Evolutionary conservation across 352 stramenopile species (phyloP).

Genomic region (Globisporangium abappressorium): DNA sequence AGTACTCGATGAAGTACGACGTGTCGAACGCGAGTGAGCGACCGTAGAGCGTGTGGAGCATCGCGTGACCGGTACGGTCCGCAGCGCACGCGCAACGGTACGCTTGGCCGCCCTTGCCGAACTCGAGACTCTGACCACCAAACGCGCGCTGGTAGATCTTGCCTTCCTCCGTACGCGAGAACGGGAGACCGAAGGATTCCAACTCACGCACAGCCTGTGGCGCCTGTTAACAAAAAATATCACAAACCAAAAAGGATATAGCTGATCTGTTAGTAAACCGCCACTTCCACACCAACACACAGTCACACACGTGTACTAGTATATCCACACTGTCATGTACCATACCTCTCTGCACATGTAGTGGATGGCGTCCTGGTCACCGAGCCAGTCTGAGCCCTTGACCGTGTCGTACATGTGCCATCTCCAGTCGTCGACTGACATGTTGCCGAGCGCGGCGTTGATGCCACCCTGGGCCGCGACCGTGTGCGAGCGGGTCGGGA

Average conservation of each 20-base stretch:
- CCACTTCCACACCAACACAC: neutral
- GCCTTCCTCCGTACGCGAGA: conserved; percentile 95
- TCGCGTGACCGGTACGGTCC: conserved; percentile 96
- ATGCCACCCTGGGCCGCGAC: conserved; percentile 97
- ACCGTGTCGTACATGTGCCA: conserved; percentile 98
- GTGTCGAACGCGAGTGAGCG: conserved; percentile 96
- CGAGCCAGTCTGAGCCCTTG: conserved; percentile 96
- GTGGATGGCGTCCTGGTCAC: conserved; percentile 98
- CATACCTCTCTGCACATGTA: conserved; percentile 95
- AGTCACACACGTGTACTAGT: neutral
- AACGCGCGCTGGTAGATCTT: conserved; percentile 98
- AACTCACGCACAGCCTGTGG: conserved; percentile 90
- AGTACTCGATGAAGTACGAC: conserved; percentile 98
- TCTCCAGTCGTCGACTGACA: conserved; percentile 95
- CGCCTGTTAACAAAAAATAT: conserved; percentile 20
- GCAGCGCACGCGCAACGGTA: conserved; percentile 93
- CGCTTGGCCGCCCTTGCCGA: conserved; percentile 94
- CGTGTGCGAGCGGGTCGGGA: conserved; percentile 96
- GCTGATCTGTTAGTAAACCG: neutral
- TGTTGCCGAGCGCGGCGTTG: conserved; percentile 97
- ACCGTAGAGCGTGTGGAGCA: conserved; percentile 97
- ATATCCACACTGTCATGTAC: neutral
- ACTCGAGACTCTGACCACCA: conserved; percentile 94
- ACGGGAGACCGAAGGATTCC: conserved; percentile 95
- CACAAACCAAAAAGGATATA: neutral